Base-by-base conservation (phyloP, 208 protist species). In the Trypanosoma lewisi region DNA sequence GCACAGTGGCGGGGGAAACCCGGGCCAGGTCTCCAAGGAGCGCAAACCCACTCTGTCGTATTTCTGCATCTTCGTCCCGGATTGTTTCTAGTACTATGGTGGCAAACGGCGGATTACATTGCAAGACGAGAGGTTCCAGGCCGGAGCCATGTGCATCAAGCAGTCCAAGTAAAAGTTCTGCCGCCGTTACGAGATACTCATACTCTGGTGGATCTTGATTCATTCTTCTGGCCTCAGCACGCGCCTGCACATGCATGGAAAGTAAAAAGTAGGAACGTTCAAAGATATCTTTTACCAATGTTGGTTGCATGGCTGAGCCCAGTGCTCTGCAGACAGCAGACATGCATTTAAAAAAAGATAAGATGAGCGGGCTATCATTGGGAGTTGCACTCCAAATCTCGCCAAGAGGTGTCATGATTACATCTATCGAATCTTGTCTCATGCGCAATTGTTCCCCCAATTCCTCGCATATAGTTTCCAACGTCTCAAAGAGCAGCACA, bases 281-380 rank as follows among this genome's bases (percentile, higher is more conserved):
- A 70, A 95, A 90, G 42, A 95, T 83, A n/a, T 85, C 67, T 54
- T 78, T 63, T 11, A 75, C 75, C 76, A 91, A 83, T 14, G 21
- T 34, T 12, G 83, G 78, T 68, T 91, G 79, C 57, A 95, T 79
- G 50, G 77, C 68, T 8, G 79, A 33, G 4, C 89, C 89, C 0
- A 93, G 51, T 0, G 81, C 77, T 8, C 70, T 21, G 67, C 86
- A 90, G 27, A 93, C 84, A 21, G 68, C 63, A 19, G 77, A 73
- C 86, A 95, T 95, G 66, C 86, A 90, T 30, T 73, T 59, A 69
- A 92, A 95, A 39, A 93, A 63, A 25, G 82, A 81, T 67, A 90
- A 91, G 62, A 93, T 58, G 34, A 95, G 56, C 39, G 80, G 82
- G 58, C 76, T 92, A 63, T 91, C 75, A 49, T 91, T 77, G 0